phyloP scores from a whole-genome alignment of 805 yeast genomes.

The Kregervanrija fluxuum region DNA sequence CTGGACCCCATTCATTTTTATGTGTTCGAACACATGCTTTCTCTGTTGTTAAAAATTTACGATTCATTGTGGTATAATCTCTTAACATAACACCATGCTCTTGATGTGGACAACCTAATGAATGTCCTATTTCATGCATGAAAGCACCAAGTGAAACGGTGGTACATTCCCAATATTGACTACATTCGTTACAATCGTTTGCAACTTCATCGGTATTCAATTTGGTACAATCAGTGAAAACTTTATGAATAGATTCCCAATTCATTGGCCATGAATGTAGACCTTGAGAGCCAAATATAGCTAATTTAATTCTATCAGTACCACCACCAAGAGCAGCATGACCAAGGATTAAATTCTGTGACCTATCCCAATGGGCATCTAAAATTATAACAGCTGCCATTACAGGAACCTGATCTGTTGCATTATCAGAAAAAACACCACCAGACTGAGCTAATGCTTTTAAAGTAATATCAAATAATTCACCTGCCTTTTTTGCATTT shows the following conservation, averaged over 20 bases:
- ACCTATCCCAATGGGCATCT: conserved; percentile 78
- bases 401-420: conserved; percentile 35
- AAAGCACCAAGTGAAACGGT: conserved; percentile 88
- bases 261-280: conserved; percentile 88
- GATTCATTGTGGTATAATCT: conserved; percentile 72
- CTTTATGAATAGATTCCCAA: conserved; percentile 59
- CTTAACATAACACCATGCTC: conserved; percentile 85
- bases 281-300: conserved; percentile 93
- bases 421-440: conserved; percentile 38
- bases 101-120: conserved; percentile 88
- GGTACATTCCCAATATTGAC: conserved; percentile 84
- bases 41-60: conserved; percentile 76
- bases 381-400: conserved; percentile 82
- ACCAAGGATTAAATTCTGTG: conserved; percentile 52
- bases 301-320: conserved; percentile 57
- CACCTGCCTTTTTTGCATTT: conserved; percentile 66
- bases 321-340: conserved; percentile 98
- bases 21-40: conserved; percentile 45
- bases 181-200: conserved; percentile 79
- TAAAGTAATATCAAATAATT: conserved; percentile 68
- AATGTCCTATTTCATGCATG: conserved; percentile 92
- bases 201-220: conserved; percentile 70
- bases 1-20: conserved; percentile 40
- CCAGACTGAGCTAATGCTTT: conserved; percentile 60
- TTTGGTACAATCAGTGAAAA: conserved; percentile 66